Evolutionary conservation across 345 rosid species (phyloP).

Genomic region (Euphorbia tirucalli): DNA sequence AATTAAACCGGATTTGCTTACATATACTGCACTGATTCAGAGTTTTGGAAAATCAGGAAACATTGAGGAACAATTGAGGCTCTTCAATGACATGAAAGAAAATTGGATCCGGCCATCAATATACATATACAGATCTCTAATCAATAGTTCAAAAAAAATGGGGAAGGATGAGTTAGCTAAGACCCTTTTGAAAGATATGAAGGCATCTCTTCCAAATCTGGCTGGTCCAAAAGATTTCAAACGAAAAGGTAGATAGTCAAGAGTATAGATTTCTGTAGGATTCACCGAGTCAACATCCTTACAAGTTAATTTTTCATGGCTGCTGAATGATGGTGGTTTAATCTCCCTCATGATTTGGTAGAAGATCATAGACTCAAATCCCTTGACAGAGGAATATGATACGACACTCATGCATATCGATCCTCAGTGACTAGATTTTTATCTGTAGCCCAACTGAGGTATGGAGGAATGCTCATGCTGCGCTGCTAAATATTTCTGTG

Average conservation of each 20-base stretch:
- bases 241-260: conserved; percentile 38
- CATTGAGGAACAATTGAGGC: conserved; percentile 51
- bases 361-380: neutral
- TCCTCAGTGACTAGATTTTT: neutral
- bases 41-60: conserved; percentile 74
- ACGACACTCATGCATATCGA: neutral
- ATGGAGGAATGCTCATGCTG: neutral
- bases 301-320: neutral
- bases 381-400: neutral
- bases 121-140: conserved; percentile 54
- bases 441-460: neutral
- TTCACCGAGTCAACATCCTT: neutral
- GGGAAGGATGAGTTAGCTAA: conserved; percentile 49
- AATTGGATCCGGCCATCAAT: conserved; percentile 61
- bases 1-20: conserved; percentile 68
- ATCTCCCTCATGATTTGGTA: neutral
- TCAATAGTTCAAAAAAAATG: conserved; percentile 44
- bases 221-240: conserved; percentile 69
- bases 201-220: conserved; percentile 44
- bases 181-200: conserved; percentile 58
- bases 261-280: conserved; percentile 5
- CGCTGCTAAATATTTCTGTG: neutral
- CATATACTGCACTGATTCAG: conserved; percentile 73
- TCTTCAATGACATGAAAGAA: conserved; percentile 69
- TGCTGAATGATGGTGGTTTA: no score